Conservation (phyloP, 2,329 filamentous ascomycete species). For the Paracorniculantispora psalliotae region DNA sequence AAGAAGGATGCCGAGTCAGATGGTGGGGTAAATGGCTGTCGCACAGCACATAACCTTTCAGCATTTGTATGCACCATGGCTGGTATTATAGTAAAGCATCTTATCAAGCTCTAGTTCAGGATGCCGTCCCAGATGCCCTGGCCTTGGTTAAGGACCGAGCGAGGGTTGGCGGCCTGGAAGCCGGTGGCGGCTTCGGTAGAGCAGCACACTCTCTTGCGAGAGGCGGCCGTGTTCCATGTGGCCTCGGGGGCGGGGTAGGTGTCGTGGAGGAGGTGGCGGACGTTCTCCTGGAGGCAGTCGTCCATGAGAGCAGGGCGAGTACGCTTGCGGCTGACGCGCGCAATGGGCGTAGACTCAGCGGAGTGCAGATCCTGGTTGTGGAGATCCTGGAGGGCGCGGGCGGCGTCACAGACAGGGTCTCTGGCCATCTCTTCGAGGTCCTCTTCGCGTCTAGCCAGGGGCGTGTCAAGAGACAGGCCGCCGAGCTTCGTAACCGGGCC, state of each 20-base stretch:
- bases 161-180: conserved; percentile 42
- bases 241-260: conserved; percentile 25
- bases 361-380: conserved; percentile 46
- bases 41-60: conserved; percentile 12
- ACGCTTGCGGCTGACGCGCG: conserved; percentile 47
- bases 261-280: conserved; percentile 55
- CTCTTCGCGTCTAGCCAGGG: conserved; percentile 40
- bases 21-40: conserved; percentile 12
- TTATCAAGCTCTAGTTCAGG: conserved; percentile 40
- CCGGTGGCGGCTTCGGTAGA: conserved; percentile 51
- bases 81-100: conserved; percentile 5
- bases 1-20: background rate
- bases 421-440: conserved; percentile 39
- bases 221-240: conserved; percentile 39
- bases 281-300: conserved; percentile 59
- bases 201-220: conserved; percentile 63
- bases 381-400: conserved; percentile 55
- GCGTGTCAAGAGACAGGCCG: conserved; percentile 45
- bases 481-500: conserved; percentile 48
- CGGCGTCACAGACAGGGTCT: conserved; percentile 48
- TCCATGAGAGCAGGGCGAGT: conserved; percentile 56
- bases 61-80: conserved; percentile 6
- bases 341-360: conserved; percentile 31
- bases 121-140: conserved; percentile 65
- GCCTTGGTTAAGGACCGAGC: conserved; percentile 50